Evolutionary conservation across 148 eudicot species (phyloP), one percentile per base, ranked within the genome.

Genomic region (Mesembryanthemum crystallinum): DNA sequence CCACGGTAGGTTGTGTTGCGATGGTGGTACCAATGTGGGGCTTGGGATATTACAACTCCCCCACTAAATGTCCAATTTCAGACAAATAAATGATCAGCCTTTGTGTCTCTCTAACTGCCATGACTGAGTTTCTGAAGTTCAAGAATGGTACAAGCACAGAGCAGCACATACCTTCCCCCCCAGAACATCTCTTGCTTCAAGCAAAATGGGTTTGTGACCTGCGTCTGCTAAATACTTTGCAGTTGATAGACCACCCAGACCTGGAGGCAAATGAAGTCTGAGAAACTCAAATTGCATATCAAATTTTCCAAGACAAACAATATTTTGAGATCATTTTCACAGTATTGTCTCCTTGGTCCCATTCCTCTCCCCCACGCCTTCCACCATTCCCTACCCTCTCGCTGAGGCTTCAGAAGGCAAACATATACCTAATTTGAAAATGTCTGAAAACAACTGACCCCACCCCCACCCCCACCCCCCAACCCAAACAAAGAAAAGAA

Each of bases 201-300:
- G 63, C 80, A 96, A 87, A 80, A 96, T 86, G 37, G 98, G 99
- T 74, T 84, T 92, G 78, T 96, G 98, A 67, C 99, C 99, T 39
- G 99, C 98, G 86, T 96, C 98, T 69, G 97, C 99, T 80, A 96
- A 73, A 82, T 96, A 92, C 81, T 96, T 96, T 73, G 98, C 99
- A 47, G 98, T 96, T 55, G 97, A 92, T 77, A 96, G 87, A 82
- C 99, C 99, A 65, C 91, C 99, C 88, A 96, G 85, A 87, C 98
- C 99, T 95, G 88, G 27, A 86, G 67, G 51, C 17, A 69, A 13
- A 64, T 64, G 67, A 47, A 73, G 64, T 64, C 58, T 65, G 3
- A 57, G 61, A 64, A 45, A 55, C 1, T 69, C n/a, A 6, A 70
- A 30, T 29, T 49, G 72, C 64, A 69, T 7, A 69, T 47, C 14